phyloP scores from a whole-genome alignment of 495 filamentous ascomycete species.

The Cairneyella variabilis region DNA sequence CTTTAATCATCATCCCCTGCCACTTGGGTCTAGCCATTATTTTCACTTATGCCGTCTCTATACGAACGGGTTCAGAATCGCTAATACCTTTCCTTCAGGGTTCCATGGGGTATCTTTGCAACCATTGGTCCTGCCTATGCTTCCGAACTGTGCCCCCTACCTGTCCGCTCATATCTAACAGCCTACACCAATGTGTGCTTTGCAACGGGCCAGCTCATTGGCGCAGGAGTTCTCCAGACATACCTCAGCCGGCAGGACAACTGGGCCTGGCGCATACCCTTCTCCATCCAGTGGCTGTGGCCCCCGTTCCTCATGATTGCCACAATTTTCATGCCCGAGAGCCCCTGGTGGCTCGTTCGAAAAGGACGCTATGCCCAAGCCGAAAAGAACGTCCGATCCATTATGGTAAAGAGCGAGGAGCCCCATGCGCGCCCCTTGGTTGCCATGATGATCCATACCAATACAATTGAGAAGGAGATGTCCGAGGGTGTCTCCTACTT shows the following conservation, averaged over 20 bases:
- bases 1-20: no score
- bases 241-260: no score
- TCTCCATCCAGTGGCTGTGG: conserved; percentile 15
- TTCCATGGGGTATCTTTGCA: conserved; percentile 67
- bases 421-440: neutral
- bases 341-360: conserved; percentile 2
- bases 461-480: conserved; percentile 53
- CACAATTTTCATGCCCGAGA: conserved; percentile 48
- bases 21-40: no score
- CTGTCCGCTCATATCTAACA: conserved; percentile 17
- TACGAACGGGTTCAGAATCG: no score
- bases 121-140: conserved; percentile 48
- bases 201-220: conserved; percentile 55
- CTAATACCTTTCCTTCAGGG: no score
- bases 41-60: no score
- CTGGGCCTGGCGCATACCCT: no score
- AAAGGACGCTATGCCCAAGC: neutral
- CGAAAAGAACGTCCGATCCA: neutral
- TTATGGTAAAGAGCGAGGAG: neutral
- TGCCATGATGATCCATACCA: conserved; percentile 56
- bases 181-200: conserved; percentile 55
- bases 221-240: conserved; percentile 53
- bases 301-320: conserved; percentile 61
- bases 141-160: conserved; percentile 16
- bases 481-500: conserved; percentile 53